Evolutionary conservation across 148 eudicot genomes (phyloP).

Genomic region (Diospyros kaki): DNA sequence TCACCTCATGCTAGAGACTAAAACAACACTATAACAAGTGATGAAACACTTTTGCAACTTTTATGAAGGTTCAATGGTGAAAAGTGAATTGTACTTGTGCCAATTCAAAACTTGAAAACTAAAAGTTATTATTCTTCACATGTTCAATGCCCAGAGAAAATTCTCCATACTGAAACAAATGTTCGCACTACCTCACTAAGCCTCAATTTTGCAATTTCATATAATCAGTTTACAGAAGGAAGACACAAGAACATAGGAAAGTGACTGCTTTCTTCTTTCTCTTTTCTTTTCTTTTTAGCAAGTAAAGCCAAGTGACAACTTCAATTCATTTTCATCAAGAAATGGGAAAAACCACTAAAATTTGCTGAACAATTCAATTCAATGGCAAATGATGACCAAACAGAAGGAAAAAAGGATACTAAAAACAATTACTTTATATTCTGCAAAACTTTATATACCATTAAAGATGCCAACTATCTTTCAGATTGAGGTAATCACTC

Average conservation of each 20-base stretch:
- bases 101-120: neutral
- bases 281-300: too few relatives aligned
- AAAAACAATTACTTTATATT: too few relatives aligned
- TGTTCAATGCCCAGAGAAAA: neutral
- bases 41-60: neutral
- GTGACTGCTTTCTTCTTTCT: too few relatives aligned
- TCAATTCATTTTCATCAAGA: neutral
- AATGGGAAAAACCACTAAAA: neutral
- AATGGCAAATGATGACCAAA: neutral
- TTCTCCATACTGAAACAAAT: neutral
- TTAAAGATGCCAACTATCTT: neutral
- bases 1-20: too few relatives aligned
- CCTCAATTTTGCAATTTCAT: neutral
- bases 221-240: neutral
- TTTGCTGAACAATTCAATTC: neutral
- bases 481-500: neutral
- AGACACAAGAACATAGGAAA: neutral
- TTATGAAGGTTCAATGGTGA: neutral
- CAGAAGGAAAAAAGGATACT: too few relatives aligned
- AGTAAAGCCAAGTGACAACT: neutral
- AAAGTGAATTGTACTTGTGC: neutral
- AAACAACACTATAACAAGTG: too few relatives aligned
- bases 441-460: too few relatives aligned
- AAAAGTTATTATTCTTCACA: neutral
- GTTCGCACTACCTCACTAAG: neutral